These are phyloP conservation scores for Epichloe festucae DNA, from an alignment of 2,329 filamentous ascomycete species.

Conservation along the genomic window DNA sequence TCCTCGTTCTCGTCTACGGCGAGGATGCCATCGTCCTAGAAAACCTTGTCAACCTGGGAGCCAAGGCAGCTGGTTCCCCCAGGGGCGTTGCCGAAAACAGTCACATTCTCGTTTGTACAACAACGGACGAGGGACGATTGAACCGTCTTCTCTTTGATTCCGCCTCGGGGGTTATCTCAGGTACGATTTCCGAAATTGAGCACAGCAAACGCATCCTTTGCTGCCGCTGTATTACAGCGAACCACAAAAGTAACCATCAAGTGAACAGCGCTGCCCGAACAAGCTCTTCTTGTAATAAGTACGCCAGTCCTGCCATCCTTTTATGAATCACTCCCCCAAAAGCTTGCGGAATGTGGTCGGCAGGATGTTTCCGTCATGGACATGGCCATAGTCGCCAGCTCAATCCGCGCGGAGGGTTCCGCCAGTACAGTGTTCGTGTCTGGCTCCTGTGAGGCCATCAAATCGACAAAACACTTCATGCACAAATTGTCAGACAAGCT, in stretches of 20 bases:
- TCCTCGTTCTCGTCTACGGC: neutral
- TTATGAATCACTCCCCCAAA: neutral
- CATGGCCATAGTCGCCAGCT: slow-evolving; percentile 6
- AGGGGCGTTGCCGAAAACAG: neutral
- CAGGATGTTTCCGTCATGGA: slow-evolving; percentile 4
- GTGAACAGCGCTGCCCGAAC: neutral
- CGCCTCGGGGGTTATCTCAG: too few relatives aligned
- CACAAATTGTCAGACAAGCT: slow-evolving; percentile 45
- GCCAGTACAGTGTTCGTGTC: slow-evolving; percentile 40
- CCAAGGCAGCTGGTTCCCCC: neutral
- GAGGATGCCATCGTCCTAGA: neutral
- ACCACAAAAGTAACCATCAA: too few relatives aligned
- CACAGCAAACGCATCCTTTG: too few relatives aligned
- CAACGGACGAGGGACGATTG: slow-evolving; percentile 1
- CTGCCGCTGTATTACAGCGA: too few relatives aligned
- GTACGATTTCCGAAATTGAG: too few relatives aligned
- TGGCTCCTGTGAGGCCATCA: slow-evolving; percentile 35
- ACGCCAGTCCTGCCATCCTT: slow-evolving; percentile 3
- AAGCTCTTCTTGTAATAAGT: slow-evolving; percentile 3
- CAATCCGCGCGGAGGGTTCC: neutral
- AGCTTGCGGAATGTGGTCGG: neutral
- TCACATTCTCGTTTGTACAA: slow-evolving; percentile 4
- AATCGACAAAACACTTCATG: slow-evolving; percentile 36
- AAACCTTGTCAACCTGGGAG: slow-evolving; percentile 1
- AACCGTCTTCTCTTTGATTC: neutral